phyloP scores from a whole-genome alignment of 108 stramenopile species.

The Pseudonitzschia multistriata region DNA sequence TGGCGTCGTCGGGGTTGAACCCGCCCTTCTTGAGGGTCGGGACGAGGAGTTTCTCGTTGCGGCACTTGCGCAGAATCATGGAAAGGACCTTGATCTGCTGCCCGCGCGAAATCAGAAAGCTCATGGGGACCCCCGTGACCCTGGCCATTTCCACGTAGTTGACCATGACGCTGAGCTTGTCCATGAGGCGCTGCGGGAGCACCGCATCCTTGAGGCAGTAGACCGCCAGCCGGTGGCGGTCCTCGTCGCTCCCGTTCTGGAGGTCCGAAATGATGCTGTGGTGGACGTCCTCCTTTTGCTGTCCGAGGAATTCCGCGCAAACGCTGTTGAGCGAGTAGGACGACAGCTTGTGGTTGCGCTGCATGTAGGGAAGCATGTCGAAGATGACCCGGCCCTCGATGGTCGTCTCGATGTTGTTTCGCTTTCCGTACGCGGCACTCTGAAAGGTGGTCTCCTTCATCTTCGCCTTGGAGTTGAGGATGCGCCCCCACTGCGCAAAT shows the following conservation, averaged over 20 bases:
- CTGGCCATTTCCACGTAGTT: slow-evolving; percentile 99
- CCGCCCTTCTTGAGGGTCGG: slow-evolving; percentile 89
- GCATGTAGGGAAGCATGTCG: slow-evolving; percentile 99
- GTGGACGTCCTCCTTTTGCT: slow-evolving; percentile 99
- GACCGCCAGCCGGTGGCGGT: slow-evolving; percentile 95
- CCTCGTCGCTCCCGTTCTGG: slow-evolving; percentile 95
- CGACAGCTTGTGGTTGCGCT: slow-evolving; percentile 98
- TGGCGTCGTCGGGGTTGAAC: slow-evolving; percentile 56
- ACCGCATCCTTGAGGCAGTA: slow-evolving; percentile 99
- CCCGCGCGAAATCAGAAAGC: slow-evolving; percentile 93
- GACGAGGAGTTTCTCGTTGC: slow-evolving; percentile 84
- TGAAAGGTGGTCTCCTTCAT: slow-evolving; percentile 97
- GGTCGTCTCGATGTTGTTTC: slow-evolving; percentile 94
- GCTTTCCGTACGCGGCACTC: slow-evolving; percentile 92
- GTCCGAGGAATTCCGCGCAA: slow-evolving; percentile 94
- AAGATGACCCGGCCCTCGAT: slow-evolving; percentile 97
- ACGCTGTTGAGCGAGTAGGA: slow-evolving; percentile 97
- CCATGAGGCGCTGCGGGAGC: slow-evolving; percentile 95
- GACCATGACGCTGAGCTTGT: slow-evolving; percentile 95
- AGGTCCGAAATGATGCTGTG: slow-evolving; percentile 99
- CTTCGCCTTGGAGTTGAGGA: slow-evolving; percentile 76
- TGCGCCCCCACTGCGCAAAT: slow-evolving; percentile 90
- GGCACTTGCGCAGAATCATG: slow-evolving; percentile 97
- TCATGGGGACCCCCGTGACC: slow-evolving; percentile 97
- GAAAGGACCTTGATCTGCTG: slow-evolving; percentile 99